phyloP scores from a whole-genome alignment of 345 rosid species.

The Gossypium bickii region DNA sequence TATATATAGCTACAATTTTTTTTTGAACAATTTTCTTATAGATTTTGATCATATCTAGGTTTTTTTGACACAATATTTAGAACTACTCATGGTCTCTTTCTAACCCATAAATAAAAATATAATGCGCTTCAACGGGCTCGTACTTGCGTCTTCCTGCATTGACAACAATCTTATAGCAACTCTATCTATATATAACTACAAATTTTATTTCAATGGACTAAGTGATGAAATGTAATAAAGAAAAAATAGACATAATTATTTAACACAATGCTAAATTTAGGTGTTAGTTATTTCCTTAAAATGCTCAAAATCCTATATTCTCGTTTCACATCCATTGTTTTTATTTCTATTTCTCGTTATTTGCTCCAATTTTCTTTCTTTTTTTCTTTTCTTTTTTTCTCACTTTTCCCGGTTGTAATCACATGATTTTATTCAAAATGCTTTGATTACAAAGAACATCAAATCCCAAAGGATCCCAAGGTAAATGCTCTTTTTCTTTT shows the following conservation, averaged over 20 bases:
- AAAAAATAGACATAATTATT: too few species aligned
- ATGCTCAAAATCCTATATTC: constrained; percentile 4
- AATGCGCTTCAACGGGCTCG: accelerated
- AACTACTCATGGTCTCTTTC: accelerated
- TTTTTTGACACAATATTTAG: accelerated
- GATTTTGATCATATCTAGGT: too few species aligned
- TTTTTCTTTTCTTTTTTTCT: not conserved
- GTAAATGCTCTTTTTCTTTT: not conserved
- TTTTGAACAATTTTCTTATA: too few species aligned
- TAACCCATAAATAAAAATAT: too few species aligned
- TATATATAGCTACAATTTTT: too few species aligned
- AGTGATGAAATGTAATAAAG: too few species aligned
- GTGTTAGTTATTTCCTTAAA: constrained; percentile 6
- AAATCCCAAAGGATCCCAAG: constrained; percentile 10
- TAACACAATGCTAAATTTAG: constrained; percentile 6
- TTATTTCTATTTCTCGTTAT: not conserved
- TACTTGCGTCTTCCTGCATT: too few species aligned
- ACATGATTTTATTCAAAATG: constrained; percentile 13
- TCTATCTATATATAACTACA: too few species aligned
- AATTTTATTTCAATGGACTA: too few species aligned
- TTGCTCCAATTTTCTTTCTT: not conserved
- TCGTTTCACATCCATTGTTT: not conserved
- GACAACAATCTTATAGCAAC: too few species aligned
- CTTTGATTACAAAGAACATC: constrained; percentile 9
- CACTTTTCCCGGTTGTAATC: not conserved